Evolutionary conservation across 1,139 yeast genomes (phyloP).

Genomic region (Lodderomyces beijingensis): DNA sequence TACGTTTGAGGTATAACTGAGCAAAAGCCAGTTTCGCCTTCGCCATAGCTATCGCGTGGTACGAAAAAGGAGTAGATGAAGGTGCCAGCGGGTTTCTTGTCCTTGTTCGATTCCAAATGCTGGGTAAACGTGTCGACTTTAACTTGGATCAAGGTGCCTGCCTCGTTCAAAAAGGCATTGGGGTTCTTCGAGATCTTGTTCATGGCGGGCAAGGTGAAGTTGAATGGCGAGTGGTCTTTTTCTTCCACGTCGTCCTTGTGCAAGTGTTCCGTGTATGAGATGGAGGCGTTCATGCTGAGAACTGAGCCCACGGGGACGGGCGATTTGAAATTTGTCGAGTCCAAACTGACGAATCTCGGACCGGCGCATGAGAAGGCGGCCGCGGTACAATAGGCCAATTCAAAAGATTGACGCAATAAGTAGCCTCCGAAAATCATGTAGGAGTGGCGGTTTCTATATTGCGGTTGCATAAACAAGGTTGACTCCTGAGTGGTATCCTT

Average conservation of each 20-base stretch:
- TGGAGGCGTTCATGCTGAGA: slow-evolving; percentile 71
- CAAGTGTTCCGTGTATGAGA: slow-evolving; percentile 78
- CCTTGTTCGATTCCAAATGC: slow-evolving; percentile 54
- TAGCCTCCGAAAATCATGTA: slow-evolving; percentile 95
- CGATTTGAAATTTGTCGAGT: slow-evolving; percentile 83
- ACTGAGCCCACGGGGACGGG: slow-evolving; percentile 96
- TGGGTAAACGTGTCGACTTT: slow-evolving; percentile 80
- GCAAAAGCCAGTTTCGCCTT: slow-evolving; percentile 43
- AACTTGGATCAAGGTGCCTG: slow-evolving; percentile 89
- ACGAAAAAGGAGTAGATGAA: slow-evolving; percentile 87
- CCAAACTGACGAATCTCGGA: slow-evolving; percentile 85
- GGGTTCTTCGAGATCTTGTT: slow-evolving; percentile 50
- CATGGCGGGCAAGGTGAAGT: slow-evolving; percentile 54
- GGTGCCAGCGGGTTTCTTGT: slow-evolving; percentile 59
- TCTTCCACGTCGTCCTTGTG: slow-evolving; percentile 38
- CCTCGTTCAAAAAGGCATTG: slow-evolving; percentile 59
- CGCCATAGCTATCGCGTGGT: slow-evolving; percentile 43
- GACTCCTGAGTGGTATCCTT: slow-evolving; percentile 65
- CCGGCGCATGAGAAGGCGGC: slow-evolving; percentile 81
- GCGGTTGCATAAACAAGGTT: slow-evolving; percentile 92
- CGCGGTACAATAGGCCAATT: slow-evolving; percentile 86
- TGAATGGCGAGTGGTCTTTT: slow-evolving; percentile 37
- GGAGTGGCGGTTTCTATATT: slow-evolving; percentile 88
- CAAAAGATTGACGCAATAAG: slow-evolving; percentile 84
- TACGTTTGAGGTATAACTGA: slow-evolving; percentile 85